Base-by-base conservation (phyloP, 2,329 filamentous ascomycete species). In the Trichoderma citrinoviride region DNA sequence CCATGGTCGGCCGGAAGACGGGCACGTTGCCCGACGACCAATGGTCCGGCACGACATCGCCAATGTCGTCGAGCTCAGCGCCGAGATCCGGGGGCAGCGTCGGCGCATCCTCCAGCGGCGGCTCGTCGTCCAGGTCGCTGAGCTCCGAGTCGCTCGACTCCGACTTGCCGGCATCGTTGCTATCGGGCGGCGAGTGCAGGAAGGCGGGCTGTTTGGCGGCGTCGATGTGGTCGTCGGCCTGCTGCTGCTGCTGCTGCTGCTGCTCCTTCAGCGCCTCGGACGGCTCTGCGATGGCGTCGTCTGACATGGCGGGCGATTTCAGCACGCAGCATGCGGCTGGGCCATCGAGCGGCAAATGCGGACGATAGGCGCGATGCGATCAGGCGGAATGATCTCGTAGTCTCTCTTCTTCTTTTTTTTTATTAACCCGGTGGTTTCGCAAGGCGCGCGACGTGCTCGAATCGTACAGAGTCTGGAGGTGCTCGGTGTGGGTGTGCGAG, bases 1-100 rank as follows among this genome's bases (percentile, higher is more conserved):
- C 85, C 92, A 97, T 96, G 66, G 90, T 94, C 77, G 95, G 95
- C 77, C 89, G 94, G 79, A 99, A 99, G 67, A 99, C 90, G 8
- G 95, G 94, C 41, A 99, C 90, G 67, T 88, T 91, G 67, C 93
- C 93, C 73, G 92, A 96, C 81, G 92, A 96, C 81, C 92, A 97
- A 77, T 97, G 89, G 74, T 93, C 92, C 1, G 94, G 94, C 53
- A 88, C 81, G 62, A 96, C 85, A 61, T 95, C 91, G 70, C 90
- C 90, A 71, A 91, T 88, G 70, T 92, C 89, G 53, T 86, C 84
- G 63, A 83, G 80, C 46, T 82, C 69, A 29, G 15, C 58, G 75
- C 70, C 61, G 37, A 61, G 67, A 40, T 52, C 60, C 53, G 65
- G 54, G 25, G 58, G 55, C 29, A 69, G 65, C 46, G 68, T 68